Base-by-base conservation (phyloP, 257 asterid species). In the Ajuga chamaepitys region DNA sequence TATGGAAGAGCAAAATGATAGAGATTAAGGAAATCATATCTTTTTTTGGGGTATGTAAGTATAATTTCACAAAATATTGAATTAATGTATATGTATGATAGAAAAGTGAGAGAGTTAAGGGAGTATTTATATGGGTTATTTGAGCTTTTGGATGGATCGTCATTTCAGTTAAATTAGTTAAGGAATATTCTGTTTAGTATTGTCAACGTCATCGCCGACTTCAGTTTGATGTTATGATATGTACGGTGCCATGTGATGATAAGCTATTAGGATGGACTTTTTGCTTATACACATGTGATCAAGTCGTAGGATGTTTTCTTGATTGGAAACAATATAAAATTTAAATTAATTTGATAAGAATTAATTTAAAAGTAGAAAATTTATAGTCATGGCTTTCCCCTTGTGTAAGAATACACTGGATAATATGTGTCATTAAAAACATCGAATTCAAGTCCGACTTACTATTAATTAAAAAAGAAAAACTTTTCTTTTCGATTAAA, bases 221-320 rank as follows among this genome's bases (percentile, higher is more conserved):
- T 57, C 60, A 66, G 4, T 5, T 60, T 59, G 70, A 66, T 71
- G 81, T 74, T 68, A 64, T 71, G 82, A 76, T 76, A 74, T 56
- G 87, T 82, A 76, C 75, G 83, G 82, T 38, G 4, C 38, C 82
- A 79, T 72, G 80, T 82, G 78, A 74, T 82, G 78, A 74, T 77
- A 73, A 53, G 76, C 35, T 70, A 73, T 64, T 51, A 18, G 64
- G 21, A 28, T 51, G 69, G 57, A 68, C 50, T 16, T 63, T 68
- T 58, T 51, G 75, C 21, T 67, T 18, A 54, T 16, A 5, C 30
- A 50, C 66, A 74, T 74, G 74, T 46, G 71, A 68, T 30, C 37
- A 30, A 30, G 37, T 30, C 54, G 34, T 44, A 26, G 30, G 3
- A 16, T 14, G 3, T 50, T 16, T 37, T 40, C 54, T 37, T 2